These are phyloP conservation scores for Blastomyces gilchristii DNA, from an alignment of 2,329 filamentous ascomycete genomes.

Conservation along the genomic window DNA sequence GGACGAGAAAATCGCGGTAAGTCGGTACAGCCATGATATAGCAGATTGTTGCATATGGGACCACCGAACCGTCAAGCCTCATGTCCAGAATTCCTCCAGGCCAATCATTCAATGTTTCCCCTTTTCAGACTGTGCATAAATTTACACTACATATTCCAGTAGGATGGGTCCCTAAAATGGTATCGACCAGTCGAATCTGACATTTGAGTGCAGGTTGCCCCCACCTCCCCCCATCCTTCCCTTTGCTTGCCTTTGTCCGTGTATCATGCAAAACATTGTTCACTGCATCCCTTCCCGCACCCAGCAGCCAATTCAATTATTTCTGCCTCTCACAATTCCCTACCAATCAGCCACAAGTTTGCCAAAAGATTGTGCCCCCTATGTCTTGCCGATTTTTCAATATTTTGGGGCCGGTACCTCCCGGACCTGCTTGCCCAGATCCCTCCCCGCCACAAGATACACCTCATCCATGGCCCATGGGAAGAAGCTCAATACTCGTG, in stretches of 20 bases:
- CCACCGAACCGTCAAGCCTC: conserved; percentile 6
- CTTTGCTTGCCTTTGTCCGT: conserved; percentile 2
- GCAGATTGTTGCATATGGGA: conserved; percentile 2
- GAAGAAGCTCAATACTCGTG: neutral
- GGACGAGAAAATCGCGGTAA: neutral
- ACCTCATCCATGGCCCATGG: neutral
- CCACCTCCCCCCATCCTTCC: neutral
- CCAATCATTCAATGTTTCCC: conserved; percentile 6
- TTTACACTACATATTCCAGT: conserved; percentile 4
- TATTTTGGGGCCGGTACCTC: neutral
- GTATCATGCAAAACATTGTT: conserved; percentile 8
- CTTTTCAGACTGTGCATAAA: neutral
- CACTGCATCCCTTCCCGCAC: conserved; percentile 4
- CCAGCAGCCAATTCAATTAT: conserved; percentile 3
- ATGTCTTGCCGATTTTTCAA: neutral
- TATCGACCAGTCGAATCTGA: neutral
- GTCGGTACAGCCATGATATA: conserved; percentile 3
- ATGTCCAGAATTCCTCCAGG: neutral
- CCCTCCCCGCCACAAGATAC: neutral
- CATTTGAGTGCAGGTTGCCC: neutral
- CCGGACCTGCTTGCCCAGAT: neutral
- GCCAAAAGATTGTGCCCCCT: neutral
- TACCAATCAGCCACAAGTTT: neutral
- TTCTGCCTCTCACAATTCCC: neutral
- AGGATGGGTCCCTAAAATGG: conserved; percentile 4